These are phyloP conservation scores for Carex myosuroides DNA, from an alignment of 176 grass and related monocot genomes.

Conservation along the genomic window DNA sequence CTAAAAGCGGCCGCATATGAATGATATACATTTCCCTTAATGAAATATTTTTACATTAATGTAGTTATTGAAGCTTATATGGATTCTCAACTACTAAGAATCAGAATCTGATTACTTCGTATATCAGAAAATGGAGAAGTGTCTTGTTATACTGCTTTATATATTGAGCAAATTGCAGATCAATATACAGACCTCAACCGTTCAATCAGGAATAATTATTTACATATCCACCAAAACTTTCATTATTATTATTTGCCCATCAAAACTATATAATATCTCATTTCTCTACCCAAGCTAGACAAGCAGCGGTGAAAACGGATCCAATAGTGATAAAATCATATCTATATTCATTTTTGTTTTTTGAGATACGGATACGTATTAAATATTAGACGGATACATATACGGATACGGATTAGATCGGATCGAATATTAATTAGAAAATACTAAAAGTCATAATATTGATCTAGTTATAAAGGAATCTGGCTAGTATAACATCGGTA, in stretches of 20 bases:
- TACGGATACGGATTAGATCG: too few species aligned
- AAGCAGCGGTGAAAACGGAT: background rate
- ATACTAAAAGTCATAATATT: too few species aligned
- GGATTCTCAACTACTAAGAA: background rate
- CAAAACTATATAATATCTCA: background rate
- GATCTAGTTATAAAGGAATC: too few species aligned
- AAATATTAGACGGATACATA: too few species aligned
- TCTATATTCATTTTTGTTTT: too few species aligned
- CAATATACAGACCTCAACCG: background rate
- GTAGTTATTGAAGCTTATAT: background rate
- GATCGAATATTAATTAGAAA: too few species aligned
- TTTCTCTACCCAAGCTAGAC: background rate
- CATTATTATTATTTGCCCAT: background rate
- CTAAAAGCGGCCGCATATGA: background rate
- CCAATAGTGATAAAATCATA: too few species aligned
- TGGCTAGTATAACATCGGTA: too few species aligned
- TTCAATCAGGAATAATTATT: background rate
- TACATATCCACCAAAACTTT: background rate
- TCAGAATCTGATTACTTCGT: background rate
- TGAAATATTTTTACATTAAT: background rate
- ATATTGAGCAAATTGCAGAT: background rate
- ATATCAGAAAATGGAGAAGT: background rate
- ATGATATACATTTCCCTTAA: background rate
- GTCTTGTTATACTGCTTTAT: background rate
- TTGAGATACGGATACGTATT: too few species aligned